Base-by-base conservation (phyloP, 306 rosid species). In the Datisca glomerata region DNA sequence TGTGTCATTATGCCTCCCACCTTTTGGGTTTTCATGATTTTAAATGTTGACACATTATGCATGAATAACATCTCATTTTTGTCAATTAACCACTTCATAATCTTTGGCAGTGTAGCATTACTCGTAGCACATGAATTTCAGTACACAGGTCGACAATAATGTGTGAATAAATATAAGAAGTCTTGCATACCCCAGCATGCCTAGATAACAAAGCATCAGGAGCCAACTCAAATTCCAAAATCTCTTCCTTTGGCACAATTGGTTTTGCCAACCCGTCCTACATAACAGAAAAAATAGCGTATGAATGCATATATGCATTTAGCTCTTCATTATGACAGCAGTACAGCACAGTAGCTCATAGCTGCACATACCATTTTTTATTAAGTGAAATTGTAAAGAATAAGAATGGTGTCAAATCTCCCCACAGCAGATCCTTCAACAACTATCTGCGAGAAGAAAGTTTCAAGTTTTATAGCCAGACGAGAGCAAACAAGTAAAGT, bases 201-300 rank as follows among this genome's bases (percentile, higher is more conserved):
- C 45, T 56, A 6, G 81, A 62, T 23, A 59, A 68, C 35, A 67
- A 15, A 22, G 66, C 18, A 17, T 61, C 50, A 19, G 81, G 33
- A 18, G 77, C 64, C 34, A 73, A 54, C 28, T 63, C 72, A 45
- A 46, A 73, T 44, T 76, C 93, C 63, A 75, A 46, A 19, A 65
- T 53, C 77, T 86, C 96, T 18, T 73, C 51, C 70, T 81, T 86
- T 19, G 86, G 81, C 31, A 63, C 41, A 47, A 70, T 12, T 18
- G 36, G 56, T 32, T 57, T 61, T 53, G 36, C 4, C 36, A 31
- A 31, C 36, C 36, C 36, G 4, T 31, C 59, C 61, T 10, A 63
- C 36, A n/a, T 49, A 55, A 29, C 53, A 50, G 24, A 50, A 50
- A 24, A 33, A 50, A 21, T 10, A 36, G 35, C 12, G 2, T 34